Base-by-base conservation (phyloP, 139 green algal species). In the Micractinium sp. region DNA sequence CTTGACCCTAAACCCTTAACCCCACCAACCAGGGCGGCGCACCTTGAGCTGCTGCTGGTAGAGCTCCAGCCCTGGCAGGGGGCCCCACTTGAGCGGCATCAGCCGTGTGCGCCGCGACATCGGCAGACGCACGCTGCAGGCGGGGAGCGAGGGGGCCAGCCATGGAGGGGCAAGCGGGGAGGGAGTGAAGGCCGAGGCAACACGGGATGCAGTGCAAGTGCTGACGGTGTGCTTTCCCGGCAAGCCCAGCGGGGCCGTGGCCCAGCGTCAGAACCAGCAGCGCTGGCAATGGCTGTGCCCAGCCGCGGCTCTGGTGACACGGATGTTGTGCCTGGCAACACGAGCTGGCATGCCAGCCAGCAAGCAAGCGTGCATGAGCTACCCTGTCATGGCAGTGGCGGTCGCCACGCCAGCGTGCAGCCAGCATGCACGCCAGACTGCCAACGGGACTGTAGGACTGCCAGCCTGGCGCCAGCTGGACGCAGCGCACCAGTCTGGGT, bases 31-130 rank as follows among this genome's bases (percentile, higher is more conserved):
- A 31, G 35, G 31, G 36, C 36, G 29, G 19, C 38, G 2, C 23
- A 47, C 83, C 83, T 87, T 79, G 38, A 93, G 84, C 56, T 89
- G 83, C 19, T 71, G 39, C 60, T 93, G 90, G 86, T 93, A 93
- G 31, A 85, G 73, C 33, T 67, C 80, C 61, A 96, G 82, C 61
- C 92, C 93, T 16, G 94, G 94, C 82, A 96, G 88, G 25, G 88
- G 86, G 2, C 79, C 89, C 66, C 94, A 96, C 5, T 36, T 39
- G 3, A 94, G 66, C 22, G 94, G 94, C 27, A 91, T 91, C 56
- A 96, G 92, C 33, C 94, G 88, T 31, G 89, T 89, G 76, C 94
- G 89, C 4, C 93, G 85, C 35, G 89, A 83, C 60, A 89, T 69
- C 14, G 90, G 89, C 81, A 95, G 78, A 18, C 94, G 75, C 69